A percentile compares a stretch with the other conserved stretches of the same genome.
phyloP scores from a whole-genome alignment of 179 eudicot genomes.

The Beta lomatogona region DNA sequence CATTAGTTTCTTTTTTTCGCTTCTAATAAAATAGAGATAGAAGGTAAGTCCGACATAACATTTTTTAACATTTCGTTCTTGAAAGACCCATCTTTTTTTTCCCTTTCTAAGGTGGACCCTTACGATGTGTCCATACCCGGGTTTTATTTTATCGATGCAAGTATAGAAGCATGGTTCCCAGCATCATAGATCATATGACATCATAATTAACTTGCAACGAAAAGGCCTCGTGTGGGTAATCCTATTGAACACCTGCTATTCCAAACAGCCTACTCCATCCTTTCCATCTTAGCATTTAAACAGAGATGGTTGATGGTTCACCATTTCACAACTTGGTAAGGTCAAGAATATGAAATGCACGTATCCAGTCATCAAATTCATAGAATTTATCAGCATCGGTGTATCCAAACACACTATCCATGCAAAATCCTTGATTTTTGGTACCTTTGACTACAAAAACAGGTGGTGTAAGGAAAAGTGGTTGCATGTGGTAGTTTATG shows the following conservation, averaged over 20 bases:
- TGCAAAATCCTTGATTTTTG: neutral
- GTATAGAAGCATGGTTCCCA: neutral
- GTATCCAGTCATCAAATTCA: neutral
- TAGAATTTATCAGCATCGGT: neutral
- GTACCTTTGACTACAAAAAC: neutral
- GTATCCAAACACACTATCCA: neutral
- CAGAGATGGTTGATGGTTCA: neutral
- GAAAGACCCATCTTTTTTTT: neutral
- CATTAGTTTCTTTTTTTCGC: neutral
- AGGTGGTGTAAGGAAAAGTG: neutral
- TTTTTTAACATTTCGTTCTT: neutral
- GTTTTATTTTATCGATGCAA: neutral
- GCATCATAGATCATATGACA: neutral
- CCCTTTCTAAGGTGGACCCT: neutral
- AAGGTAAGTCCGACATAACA: neutral
- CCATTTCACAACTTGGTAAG: neutral
- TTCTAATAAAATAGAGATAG: neutral
- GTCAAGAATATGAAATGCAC: neutral
- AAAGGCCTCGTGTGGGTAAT: neutral
- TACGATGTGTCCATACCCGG: neutral
- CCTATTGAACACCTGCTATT: neutral
- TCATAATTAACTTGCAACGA: neutral
- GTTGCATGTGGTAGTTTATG: neutral
- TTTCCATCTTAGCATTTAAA: neutral
- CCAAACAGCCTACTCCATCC: neutral